These are phyloP conservation scores for Tulasnella sp. DNA, from an alignment of 768 basidiomycete genomes.

Conservation along the genomic window DNA sequence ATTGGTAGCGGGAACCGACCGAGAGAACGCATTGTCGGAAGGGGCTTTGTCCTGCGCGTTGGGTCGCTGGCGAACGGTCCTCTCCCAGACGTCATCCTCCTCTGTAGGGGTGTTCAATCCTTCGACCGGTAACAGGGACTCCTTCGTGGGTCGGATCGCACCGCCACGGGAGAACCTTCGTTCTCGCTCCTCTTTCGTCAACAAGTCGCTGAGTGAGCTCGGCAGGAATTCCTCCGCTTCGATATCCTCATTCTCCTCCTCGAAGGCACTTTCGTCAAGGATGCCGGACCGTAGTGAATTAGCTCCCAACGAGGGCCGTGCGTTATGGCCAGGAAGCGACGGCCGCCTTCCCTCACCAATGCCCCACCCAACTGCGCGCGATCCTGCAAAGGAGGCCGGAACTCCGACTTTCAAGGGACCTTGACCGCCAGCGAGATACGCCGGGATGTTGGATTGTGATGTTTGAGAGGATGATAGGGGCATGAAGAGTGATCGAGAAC, in stretches of 20 bases:
- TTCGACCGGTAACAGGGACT: not conserved
- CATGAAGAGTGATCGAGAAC: constrained; percentile 45
- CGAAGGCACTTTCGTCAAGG: constrained; percentile 12
- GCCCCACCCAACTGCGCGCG: not conserved
- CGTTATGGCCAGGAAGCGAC: constrained; percentile 8
- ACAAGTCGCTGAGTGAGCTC: constrained; percentile 72
- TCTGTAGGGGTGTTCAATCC: not conserved
- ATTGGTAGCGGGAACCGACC: constrained; percentile 69
- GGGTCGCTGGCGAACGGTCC: not conserved
- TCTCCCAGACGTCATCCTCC: not conserved
- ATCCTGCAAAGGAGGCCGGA: constrained; percentile 10
- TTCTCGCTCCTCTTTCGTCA: constrained; percentile 79
- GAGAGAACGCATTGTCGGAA: constrained; percentile 39
- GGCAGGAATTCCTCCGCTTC: constrained; percentile 86
- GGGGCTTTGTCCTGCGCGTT: not conserved
- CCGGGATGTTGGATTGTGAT: constrained; percentile 21
- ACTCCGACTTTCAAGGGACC: not conserved
- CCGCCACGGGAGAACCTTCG: constrained; percentile 69
- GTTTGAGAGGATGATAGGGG: constrained; percentile 23
- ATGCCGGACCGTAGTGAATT: constrained; percentile 19
- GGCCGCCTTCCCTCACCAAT: not conserved
- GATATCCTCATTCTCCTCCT: constrained; percentile 36
- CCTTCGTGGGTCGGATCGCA: constrained; percentile 7
- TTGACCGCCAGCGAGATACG: not conserved
- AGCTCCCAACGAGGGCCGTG: not conserved